Evolutionary conservation across 2,329 filamentous ascomycete genomes (phyloP), one percentile per base, ranked within the genome.

Genomic region (Sclerotinia trifoliorum): DNA sequence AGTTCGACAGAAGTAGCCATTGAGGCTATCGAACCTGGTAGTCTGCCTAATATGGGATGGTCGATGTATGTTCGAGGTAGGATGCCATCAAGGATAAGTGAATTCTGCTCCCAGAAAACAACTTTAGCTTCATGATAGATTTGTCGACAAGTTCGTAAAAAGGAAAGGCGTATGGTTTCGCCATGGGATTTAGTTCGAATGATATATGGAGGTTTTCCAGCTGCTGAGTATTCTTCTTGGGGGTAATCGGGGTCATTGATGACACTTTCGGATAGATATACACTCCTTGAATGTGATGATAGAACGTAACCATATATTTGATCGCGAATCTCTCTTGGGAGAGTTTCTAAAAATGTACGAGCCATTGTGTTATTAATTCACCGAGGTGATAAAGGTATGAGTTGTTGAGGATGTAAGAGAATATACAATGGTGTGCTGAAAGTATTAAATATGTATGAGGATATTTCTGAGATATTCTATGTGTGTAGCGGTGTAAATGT

Each of bases 281-380:
- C 39, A 39, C 26, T 32, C 13, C 58, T 64, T 26, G 58, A 56
- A 15, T 52, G 60, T n/a, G 66, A 65, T 32, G 66, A 57, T 44
- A 68, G 15, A 29, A 68, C 66, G 17, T 68, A 68, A 17, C 46
- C 66, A 35, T 68, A 68, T 63, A 68, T 65, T 52, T 68, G 66
- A 52, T 68, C 66, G n/a, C 60, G 66, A 58, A 68, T 65, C 52
- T 68, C 66, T 46, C 66, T 46, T 11, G 66, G 66, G 5, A 68
- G 60, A 55, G 24, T 64, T 8, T 68, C 58, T n/a, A 68, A 51
- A 56, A 68, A 68, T 10, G 66, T 55, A 17, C 26, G 32, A 48
- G 66, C 4, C 66, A 67, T 67, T 26, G 17, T 39, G 42, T 24
- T 29, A 13, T 65, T 32, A 29, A 26, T 48, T 46, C 32, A 46